A percentile compares a stretch with the other conserved stretches of the same genome.
phyloP scores from a whole-genome alignment of 2,329 filamentous ascomycete species.

The Fonsecaea nubica region DNA sequence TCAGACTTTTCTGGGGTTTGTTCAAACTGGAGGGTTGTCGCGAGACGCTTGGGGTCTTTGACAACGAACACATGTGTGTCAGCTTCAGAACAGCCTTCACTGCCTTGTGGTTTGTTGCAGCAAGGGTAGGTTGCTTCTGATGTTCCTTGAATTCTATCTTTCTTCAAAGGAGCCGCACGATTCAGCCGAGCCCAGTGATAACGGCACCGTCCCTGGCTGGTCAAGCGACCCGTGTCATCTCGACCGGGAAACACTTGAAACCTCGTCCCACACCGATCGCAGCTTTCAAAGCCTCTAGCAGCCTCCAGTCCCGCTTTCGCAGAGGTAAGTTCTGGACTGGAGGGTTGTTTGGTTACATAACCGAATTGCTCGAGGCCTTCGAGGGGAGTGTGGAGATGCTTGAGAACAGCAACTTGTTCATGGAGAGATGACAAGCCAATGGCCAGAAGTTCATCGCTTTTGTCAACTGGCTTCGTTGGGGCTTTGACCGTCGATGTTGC shows the following conservation, averaged over 20 bases:
- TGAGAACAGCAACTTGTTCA: constrained; percentile 72
- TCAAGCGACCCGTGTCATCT: constrained; percentile 74
- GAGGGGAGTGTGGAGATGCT: constrained; percentile 69
- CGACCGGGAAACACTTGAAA: constrained; percentile 94
- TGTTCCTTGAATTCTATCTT: constrained; percentile 63
- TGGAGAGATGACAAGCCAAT: constrained; percentile 63
- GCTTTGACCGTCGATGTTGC: background rate
- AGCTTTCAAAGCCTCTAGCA: constrained; percentile 81
- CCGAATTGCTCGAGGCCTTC: constrained; percentile 69
- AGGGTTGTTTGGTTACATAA: constrained; percentile 75
- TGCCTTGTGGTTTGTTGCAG: constrained; percentile 76
- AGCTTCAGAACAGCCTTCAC: constrained; percentile 73
- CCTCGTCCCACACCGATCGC: constrained; percentile 81
- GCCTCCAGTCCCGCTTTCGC: constrained; percentile 70
- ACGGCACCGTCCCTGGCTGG: constrained; percentile 78
- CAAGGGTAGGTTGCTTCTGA: constrained; percentile 74
- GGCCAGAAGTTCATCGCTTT: constrained; percentile 11
- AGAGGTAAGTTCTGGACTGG: constrained; percentile 68
- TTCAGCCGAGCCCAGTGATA: constrained; percentile 80
- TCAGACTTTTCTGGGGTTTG: constrained; percentile 71
- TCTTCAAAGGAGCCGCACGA: constrained; percentile 60
- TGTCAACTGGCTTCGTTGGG: constrained; percentile 21
- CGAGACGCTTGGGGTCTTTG: constrained; percentile 75
- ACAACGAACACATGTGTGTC: constrained; percentile 88
- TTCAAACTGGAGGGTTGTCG: constrained; percentile 78